Evolutionary conservation across 2,329 filamentous ascomycete species (phyloP), one percentile per base, ranked within the genome.

Genomic region (Aspergillus flavus): DNA sequence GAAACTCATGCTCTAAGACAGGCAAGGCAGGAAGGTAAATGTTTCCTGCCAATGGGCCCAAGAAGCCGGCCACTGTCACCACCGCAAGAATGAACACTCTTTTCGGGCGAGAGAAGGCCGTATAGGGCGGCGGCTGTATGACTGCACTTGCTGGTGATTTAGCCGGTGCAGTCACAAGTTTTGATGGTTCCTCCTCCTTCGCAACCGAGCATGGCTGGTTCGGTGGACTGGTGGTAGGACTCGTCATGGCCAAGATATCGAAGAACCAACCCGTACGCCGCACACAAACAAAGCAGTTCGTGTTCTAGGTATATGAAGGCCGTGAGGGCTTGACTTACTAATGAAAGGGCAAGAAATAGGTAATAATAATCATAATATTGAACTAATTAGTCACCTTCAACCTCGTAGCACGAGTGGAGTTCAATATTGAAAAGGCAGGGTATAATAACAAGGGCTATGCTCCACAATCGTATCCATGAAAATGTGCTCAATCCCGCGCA

Each of bases 21-120:
- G 73, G 76, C 30, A 83, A 71, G 23, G 76, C 74, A 0, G 80
- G 81, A 2, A 83, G 68, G 67, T 82, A 82, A 36, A 82, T 77
- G n/a, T 75, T 76, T 34, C 79, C 80, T n/a, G 77, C 76, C 21
- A 83, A 63, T 10, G 81, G 80, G 0, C 77, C 80, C 48, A 82
- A 76, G 68, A 81, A 79, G 3, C 79, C 80, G 1, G 78, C 79
- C 6, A 74, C 66, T 2, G 79, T 81, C 54, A 81, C 77, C 28
- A 81, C 68, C 26, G 61, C 65, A 6, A 82, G 70, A 39, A 81
- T 77, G 57, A 81, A 76, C 19, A 72, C 71, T 58, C 73, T 73
- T 7, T 76, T 73, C 45, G 72, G 71, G 11, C 72, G 66, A 0
- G 77, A 72, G 55, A 81, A 78, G 0, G 76, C 79, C 6, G 79